phyloP scores from a whole-genome alignment of 1,284 basidiomycete genomes.

The Mycosarcoma mackinlayi region DNA sequence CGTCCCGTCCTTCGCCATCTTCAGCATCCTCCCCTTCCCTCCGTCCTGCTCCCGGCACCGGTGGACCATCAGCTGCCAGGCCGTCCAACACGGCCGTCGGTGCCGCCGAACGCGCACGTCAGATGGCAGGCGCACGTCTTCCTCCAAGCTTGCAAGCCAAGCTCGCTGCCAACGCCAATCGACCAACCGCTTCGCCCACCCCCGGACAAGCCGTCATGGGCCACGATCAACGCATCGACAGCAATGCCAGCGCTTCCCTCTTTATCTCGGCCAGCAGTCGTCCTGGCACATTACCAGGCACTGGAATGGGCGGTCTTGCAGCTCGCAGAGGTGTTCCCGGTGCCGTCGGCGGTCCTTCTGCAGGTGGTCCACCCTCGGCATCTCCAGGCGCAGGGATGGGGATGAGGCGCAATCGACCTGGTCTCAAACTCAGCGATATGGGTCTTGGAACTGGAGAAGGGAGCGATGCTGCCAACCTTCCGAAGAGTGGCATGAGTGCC shows the following conservation, averaged over 20 bases:
- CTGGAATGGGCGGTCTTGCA: slow-evolving; percentile 45
- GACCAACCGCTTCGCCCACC: slow-evolving; percentile 29
- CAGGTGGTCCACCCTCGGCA: slow-evolving; percentile 15
- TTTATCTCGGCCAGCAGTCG: slow-evolving; percentile 39
- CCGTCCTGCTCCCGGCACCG: slow-evolving; percentile 16
- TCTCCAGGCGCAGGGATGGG: slow-evolving; percentile 33
- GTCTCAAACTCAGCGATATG: slow-evolving; percentile 61
- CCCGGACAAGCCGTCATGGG: slow-evolving; percentile 37
- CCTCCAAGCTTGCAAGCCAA: slow-evolving; percentile 91
- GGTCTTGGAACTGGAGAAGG: slow-evolving; percentile 29
- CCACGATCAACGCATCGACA: slow-evolving; percentile 57
- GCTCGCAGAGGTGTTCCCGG: slow-evolving; percentile 68
- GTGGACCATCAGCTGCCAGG: slow-evolving; percentile 18
- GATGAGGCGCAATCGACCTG: slow-evolving; percentile 42
- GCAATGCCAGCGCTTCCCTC: slow-evolving; percentile 49
- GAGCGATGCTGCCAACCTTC: slow-evolving; percentile 2
- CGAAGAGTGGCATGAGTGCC: slow-evolving; percentile 65
- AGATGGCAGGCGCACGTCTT: slow-evolving; percentile 59
- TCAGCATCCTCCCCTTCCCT: slow-evolving; percentile 10
- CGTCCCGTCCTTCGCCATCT: slow-evolving; percentile 17
- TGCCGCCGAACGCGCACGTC: slow-evolving; percentile 55
- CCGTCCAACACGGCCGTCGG: slow-evolving; percentile 37
- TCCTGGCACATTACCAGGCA: slow-evolving; percentile 29
- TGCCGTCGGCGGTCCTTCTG: slow-evolving; percentile 73
- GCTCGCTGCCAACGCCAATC: slow-evolving; percentile 76